A percentile compares a stretch with the other conserved stretches of the same genome.
Conservation (phyloP, 2,329 filamentous ascomycete species). For the Pseudogymnoascus verrucosus region DNA sequence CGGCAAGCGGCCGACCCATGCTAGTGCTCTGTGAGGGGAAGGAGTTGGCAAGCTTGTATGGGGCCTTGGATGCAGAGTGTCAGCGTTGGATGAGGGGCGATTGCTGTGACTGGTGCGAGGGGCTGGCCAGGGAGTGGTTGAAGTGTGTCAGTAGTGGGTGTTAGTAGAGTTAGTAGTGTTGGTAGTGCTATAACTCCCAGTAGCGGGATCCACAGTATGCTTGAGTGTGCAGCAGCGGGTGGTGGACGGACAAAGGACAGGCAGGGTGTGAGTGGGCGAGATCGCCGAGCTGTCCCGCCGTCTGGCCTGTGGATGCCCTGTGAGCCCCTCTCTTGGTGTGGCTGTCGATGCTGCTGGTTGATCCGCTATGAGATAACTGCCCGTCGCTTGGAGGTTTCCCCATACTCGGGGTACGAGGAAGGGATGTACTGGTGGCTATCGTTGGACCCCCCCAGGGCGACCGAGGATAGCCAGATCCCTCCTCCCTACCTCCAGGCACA, state of each 20-base stretch:
- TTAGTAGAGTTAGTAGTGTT: background rate
- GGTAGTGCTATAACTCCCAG: background rate
- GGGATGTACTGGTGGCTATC: background rate
- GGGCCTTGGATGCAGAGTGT: background rate
- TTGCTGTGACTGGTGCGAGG: background rate
- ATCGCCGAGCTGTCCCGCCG: constrained; percentile 6
- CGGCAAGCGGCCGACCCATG: constrained; percentile 4
- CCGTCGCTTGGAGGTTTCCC: background rate
- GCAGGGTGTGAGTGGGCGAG: background rate
- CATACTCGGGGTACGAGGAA: background rate
- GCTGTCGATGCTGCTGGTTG: background rate
- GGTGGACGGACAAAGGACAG: background rate
- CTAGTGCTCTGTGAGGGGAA: background rate
- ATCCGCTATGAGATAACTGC: constrained; percentile 7
- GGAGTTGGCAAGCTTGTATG: constrained; percentile 5
- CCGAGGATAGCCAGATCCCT: too few species aligned
- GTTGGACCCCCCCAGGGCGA: background rate
- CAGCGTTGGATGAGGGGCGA: background rate
- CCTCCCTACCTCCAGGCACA: background rate
- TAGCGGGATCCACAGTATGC: background rate
- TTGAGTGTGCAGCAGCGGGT: constrained; percentile 2
- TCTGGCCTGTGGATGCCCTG: background rate
- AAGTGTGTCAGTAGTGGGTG: background rate
- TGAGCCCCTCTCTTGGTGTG: background rate
- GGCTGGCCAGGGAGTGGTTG: too few species aligned